Base-by-base conservation (phyloP, 2,329 filamentous ascomycete species). In the Colletotrichum sp. region DNA sequence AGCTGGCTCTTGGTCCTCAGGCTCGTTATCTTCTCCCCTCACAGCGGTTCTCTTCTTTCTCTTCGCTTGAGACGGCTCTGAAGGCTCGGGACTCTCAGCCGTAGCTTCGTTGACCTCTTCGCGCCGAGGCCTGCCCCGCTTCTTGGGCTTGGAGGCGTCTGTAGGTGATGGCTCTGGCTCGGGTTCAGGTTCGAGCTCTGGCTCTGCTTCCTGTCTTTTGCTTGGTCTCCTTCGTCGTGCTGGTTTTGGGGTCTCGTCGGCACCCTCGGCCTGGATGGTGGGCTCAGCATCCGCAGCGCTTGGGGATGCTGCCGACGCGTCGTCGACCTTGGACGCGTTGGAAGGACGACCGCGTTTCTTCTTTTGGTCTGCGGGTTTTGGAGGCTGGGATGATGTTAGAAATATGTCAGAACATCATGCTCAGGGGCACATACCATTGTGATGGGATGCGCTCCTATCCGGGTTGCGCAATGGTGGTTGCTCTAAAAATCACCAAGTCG, bases 311-410 rank as follows among this genome's bases (percentile, higher is more conserved):
- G 82, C 74, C 77, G 75, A 75, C 65, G 56, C 71, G 77, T 71
- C 70, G 36, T 70, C 73, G 30, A 81, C 74, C 76, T 81, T 84
- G 71, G 84, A 84, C 85, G 85, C 85, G 85, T 85, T 85, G 36
- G 84, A 79, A 15, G 83, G 85, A 55, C 84, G 83, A 70, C 85
- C 85, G 80, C 86, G 87, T 79, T 87, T 88, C 77, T 86, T 86
- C 78, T 85, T 86, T 69, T 82, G 82, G 32, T 78, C 82, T 81
- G 56, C 52, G 21, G 60, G n/a, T 66, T 77, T 77, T 30, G 75
- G 65, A 18, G 76, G 68, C 76, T 77, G 6, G 7, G 15, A 3
- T 4, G 24, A 2, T 36, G 70, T 77, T 5, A 77, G 74, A 16
- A 12, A 18, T 21, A 9, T 24, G 28, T 21, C 28, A 10, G 15